Evolutionary conservation across 768 basidiomycete genomes (phyloP).

Genomic region (Mycena floridula): DNA sequence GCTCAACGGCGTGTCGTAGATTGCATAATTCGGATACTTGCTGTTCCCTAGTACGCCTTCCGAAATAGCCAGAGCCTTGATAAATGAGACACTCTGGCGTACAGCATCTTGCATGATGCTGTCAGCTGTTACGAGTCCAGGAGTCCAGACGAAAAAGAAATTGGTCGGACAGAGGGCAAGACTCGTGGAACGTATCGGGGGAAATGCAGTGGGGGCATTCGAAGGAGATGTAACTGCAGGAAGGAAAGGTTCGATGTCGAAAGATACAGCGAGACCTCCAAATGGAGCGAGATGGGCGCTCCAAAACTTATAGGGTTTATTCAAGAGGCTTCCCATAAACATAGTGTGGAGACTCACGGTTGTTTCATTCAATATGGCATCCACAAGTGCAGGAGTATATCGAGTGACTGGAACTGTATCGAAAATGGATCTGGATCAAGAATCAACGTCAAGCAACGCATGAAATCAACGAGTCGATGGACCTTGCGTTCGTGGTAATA

Average conservation of each 20-base stretch:
- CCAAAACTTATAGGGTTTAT: conserved; percentile 19
- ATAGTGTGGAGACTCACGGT: conserved; percentile 14
- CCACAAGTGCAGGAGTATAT: conserved; percentile 16
- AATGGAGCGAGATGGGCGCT: conserved; percentile 19
- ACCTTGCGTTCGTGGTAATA: conserved; percentile 20
- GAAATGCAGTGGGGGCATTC: conserved; percentile 36
- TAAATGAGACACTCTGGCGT: conserved; percentile 27
- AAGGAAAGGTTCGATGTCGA: conserved; percentile 34
- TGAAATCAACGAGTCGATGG: neutral
- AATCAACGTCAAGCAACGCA: neutral
- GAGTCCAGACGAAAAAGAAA: conserved; percentile 40
- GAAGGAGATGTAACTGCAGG: conserved; percentile 30
- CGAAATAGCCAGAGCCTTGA: conserved; percentile 32
- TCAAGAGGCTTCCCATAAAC: neutral
- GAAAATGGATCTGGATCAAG: conserved; percentile 21
- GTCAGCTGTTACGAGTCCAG: conserved; percentile 31
- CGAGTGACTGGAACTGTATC: conserved; percentile 22
- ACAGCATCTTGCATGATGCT: conserved; percentile 32
- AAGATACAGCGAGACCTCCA: conserved; percentile 24
- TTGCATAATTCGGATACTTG: conserved; percentile 56
- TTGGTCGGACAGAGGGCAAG: conserved; percentile 35
- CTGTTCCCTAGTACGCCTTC: conserved; percentile 31
- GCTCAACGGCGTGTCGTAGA: conserved; percentile 41
- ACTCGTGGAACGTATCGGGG: conserved; percentile 28
- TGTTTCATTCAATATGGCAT: conserved; percentile 23